Evolutionary conservation across 2,329 filamentous ascomycete genomes (phyloP).

Genomic region (Microsporum canis): DNA sequence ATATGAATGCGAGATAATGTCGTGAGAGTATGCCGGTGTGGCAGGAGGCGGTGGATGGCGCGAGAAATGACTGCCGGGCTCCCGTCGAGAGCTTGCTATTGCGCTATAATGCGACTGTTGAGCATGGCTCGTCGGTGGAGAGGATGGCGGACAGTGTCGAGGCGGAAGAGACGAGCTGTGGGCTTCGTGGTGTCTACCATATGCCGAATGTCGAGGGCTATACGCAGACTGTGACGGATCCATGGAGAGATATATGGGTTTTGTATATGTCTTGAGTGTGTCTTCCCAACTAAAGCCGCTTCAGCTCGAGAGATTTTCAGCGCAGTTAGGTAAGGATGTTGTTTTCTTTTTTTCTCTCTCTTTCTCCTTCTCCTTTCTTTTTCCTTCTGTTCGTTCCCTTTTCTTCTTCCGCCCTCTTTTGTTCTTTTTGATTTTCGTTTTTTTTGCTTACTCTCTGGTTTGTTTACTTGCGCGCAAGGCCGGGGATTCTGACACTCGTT

Average conservation of each 20-base stretch:
- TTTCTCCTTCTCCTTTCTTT: constrained; percentile 1
- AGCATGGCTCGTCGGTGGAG: background rate
- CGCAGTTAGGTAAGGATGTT: background rate
- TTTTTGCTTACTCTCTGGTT: background rate
- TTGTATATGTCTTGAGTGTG: background rate
- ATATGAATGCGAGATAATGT: background rate
- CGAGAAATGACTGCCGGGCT: background rate
- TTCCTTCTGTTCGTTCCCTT: background rate
- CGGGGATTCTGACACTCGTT: background rate
- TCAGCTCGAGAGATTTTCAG: background rate
- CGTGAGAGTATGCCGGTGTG: background rate
- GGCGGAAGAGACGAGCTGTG: background rate
- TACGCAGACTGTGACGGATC: constrained; percentile 5
- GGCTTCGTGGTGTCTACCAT: background rate
- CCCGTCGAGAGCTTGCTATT: background rate
- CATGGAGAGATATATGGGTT: background rate
- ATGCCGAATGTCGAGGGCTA: background rate
- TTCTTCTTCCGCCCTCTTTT: background rate
- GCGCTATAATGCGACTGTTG: background rate
- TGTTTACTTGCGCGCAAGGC: background rate
- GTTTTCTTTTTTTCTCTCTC: background rate
- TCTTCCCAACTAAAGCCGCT: background rate
- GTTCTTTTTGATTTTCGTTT: background rate
- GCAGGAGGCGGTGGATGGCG: background rate
- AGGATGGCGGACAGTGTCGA: background rate